Evolutionary conservation across 2,329 filamentous ascomycete species (phyloP).

Genomic region (Epichloe typhina): DNA sequence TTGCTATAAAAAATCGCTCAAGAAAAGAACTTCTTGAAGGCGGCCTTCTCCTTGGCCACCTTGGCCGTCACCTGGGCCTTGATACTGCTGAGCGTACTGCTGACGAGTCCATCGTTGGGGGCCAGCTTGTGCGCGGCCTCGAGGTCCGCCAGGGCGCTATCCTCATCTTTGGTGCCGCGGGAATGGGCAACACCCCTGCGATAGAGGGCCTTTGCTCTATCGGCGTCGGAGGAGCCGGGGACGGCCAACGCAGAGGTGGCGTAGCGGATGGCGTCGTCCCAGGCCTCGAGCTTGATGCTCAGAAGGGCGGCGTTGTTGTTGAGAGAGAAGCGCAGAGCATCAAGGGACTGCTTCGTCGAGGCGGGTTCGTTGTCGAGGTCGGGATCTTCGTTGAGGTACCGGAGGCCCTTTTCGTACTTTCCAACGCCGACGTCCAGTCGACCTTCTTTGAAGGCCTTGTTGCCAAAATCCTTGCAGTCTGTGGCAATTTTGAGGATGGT

Average conservation of each 20-base stretch:
- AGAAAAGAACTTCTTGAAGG: constrained; percentile 82
- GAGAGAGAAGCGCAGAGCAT: constrained; percentile 66
- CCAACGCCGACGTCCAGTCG: constrained; percentile 59
- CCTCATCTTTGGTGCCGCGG: constrained; percentile 65
- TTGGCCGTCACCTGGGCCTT: constrained; percentile 64
- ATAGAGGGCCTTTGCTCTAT: constrained; percentile 83
- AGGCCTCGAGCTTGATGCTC: constrained; percentile 66
- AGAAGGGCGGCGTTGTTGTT: constrained; percentile 83
- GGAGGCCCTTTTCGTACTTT: constrained; percentile 89
- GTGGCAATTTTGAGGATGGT: constrained; percentile 66
- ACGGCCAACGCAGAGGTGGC: constrained; percentile 64
- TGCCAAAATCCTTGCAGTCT: constrained; percentile 84
- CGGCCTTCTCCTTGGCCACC: constrained; percentile 79
- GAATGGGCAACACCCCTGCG: constrained; percentile 65
- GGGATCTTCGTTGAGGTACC: constrained; percentile 79
- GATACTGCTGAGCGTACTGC: constrained; percentile 61
- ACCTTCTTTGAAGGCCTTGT: constrained; percentile 76
- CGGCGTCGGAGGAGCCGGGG: constrained; percentile 51
- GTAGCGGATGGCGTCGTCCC: constrained; percentile 54
- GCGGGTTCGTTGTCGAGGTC: constrained; percentile 58
- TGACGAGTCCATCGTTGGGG: constrained; percentile 62
- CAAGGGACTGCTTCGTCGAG: constrained; percentile 53
- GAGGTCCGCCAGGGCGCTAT: constrained; percentile 62
- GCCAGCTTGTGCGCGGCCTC: constrained; percentile 61
- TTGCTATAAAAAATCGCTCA: constrained; percentile 13